phyloP scores from a whole-genome alignment of 1,139 yeast genomes.

The Kodamaea suecica region DNA sequence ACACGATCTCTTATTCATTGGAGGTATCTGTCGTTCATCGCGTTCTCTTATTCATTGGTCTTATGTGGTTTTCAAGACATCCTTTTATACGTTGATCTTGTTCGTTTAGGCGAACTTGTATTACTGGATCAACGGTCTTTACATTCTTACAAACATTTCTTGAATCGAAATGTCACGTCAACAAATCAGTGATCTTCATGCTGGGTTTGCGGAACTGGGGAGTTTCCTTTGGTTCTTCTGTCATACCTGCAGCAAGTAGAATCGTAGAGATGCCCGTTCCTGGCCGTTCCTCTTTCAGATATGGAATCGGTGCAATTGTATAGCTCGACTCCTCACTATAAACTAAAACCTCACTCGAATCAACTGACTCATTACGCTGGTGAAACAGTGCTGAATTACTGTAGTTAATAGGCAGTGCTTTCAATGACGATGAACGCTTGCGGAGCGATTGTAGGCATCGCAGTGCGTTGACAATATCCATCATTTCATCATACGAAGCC shows the following conservation, averaged over 20 bases:
- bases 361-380: slow-evolving; percentile 3
- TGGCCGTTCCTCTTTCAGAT: background rate
- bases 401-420: slow-evolving; percentile 7
- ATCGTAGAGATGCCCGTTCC: slow-evolving; percentile 15
- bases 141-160: too few relatives aligned
- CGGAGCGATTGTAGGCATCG: slow-evolving; percentile 37
- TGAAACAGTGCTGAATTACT: slow-evolving; percentile 1
- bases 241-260: slow-evolving; percentile 16
- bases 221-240: slow-evolving; percentile 3
- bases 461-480: slow-evolving; percentile 41
- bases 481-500: slow-evolving; percentile 24
- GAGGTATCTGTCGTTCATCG: too few relatives aligned
- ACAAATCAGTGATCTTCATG: slow-evolving; percentile 16
- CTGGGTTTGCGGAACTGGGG: slow-evolving; percentile 11
- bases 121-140: too few relatives aligned
- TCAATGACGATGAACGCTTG: slow-evolving; percentile 1
- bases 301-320: slow-evolving; percentile 6
- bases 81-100: too few relatives aligned
- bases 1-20: too few relatives aligned
- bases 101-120: too few relatives aligned
- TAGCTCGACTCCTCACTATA: slow-evolving; percentile 4
- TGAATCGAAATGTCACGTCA: slow-evolving; percentile 12
- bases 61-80: too few relatives aligned
- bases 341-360: slow-evolving; percentile 1
- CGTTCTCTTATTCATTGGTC: too few relatives aligned